Evolutionary conservation across 2,329 filamentous ascomycete genomes (phyloP).

Genomic region (Calonectria pauciramosa): DNA sequence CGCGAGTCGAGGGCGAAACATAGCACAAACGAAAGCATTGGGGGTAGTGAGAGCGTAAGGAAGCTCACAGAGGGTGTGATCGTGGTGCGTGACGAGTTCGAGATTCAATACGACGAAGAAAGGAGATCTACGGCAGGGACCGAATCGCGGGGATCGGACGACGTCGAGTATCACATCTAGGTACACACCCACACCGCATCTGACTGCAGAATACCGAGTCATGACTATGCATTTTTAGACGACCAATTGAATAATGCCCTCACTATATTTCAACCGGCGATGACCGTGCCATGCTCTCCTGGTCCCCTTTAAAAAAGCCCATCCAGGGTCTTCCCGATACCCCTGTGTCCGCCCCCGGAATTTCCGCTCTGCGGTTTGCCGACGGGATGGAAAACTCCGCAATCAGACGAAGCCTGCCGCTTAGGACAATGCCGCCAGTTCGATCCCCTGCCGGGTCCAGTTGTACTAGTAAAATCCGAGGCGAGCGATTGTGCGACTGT

Average conservation of each 20-base stretch:
- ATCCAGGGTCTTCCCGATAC: neutral
- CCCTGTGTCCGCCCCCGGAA: neutral
- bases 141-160: constrained; percentile 36
- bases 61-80: constrained; percentile 42
- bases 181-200: neutral
- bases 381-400: neutral
- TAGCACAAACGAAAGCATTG: constrained; percentile 21
- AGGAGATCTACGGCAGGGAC: constrained; percentile 25
- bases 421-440: neutral
- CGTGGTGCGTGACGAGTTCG: constrained; percentile 40
- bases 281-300: neutral
- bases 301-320: neutral
- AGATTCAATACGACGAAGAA: constrained; percentile 40
- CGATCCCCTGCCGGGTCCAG: neutral
- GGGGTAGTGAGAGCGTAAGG: constrained; percentile 39
- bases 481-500: neutral
- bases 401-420: neutral
- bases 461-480: neutral
- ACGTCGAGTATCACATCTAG: constrained; percentile 34
- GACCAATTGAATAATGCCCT: neutral
- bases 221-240: neutral
- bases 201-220: neutral
- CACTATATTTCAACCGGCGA: neutral
- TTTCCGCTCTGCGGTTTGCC: neutral
- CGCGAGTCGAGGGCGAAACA: constrained; percentile 22